Conservation (phyloP, 2,329 filamentous ascomycete species). For the Ophiostoma populinum region DNA sequence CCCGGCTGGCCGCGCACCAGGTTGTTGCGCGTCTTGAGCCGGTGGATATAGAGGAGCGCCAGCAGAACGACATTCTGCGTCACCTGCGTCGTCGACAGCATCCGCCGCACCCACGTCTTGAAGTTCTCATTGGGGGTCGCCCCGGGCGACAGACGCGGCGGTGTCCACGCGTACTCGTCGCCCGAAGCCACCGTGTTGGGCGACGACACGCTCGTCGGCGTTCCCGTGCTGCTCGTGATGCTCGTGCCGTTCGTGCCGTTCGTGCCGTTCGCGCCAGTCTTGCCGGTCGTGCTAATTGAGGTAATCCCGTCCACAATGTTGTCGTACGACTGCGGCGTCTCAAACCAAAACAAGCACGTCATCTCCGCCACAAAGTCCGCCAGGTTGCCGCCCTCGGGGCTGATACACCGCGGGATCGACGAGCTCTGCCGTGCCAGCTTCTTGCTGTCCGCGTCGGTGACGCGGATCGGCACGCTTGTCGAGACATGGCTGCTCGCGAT, state of each 20-base stretch:
- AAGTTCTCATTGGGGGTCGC: constrained; percentile 67
- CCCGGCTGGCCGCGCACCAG: constrained; percentile 79
- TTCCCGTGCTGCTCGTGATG: too few species aligned
- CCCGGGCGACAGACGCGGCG: constrained; percentile 43
- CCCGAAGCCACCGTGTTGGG: too few species aligned
- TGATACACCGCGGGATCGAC: constrained; percentile 61
- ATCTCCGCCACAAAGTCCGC: constrained; percentile 80
- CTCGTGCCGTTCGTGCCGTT: too few species aligned
- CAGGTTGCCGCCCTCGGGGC: constrained; percentile 55
- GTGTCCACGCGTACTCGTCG: too few species aligned
- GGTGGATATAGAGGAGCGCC: constrained; percentile 81
- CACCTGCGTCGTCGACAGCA: constrained; percentile 86
- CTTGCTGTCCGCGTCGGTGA: constrained; percentile 21
- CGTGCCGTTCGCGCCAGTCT: too few species aligned
- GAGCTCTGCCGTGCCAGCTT: constrained; percentile 40
- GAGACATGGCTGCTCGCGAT: too few species aligned
- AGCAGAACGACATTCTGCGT: constrained; percentile 88
- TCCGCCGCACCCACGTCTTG: constrained; percentile 81
- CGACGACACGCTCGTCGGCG: too few species aligned
- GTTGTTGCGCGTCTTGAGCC: constrained; percentile 79
- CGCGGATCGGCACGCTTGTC: constrained; percentile 13
- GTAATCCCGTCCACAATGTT: too few species aligned
- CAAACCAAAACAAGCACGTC: constrained; percentile 96
- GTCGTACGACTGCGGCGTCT: constrained; percentile 63
- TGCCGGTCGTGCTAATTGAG: too few species aligned